These are phyloP conservation scores for Penicillium samsonianum DNA, from an alignment of 495 filamentous ascomycete species.

Conservation along the genomic window DNA sequence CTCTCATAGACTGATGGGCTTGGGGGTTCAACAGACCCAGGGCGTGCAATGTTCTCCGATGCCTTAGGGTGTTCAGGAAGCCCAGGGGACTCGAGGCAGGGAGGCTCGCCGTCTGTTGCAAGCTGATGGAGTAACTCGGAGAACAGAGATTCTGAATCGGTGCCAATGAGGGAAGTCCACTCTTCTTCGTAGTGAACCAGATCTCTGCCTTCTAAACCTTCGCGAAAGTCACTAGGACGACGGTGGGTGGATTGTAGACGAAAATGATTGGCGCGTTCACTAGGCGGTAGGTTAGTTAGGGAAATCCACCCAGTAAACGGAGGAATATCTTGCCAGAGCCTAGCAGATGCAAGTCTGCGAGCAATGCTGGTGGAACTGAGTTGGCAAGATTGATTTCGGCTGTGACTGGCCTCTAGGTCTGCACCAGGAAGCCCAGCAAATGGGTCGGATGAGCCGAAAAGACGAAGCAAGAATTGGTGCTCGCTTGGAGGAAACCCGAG, in stretches of 20 bases:
- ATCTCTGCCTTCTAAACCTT: neutral
- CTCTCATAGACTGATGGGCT: slow-evolving; percentile 2
- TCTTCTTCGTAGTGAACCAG: neutral
- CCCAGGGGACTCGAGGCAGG: neutral
- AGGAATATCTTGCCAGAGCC: neutral
- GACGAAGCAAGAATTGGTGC: neutral
- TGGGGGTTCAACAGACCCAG: neutral
- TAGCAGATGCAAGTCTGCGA: neutral
- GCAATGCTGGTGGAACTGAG: neutral
- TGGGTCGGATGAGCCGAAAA: slow-evolving; percentile 1
- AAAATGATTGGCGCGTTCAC: neutral
- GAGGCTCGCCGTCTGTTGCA: neutral
- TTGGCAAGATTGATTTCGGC: neutral
- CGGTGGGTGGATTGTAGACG: neutral
- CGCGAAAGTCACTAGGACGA: neutral
- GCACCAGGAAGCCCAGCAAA: slow-evolving; percentile 1
- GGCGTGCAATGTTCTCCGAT: neutral
- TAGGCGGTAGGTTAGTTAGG: neutral
- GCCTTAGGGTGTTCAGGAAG: too few relatives aligned
- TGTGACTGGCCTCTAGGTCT: neutral
- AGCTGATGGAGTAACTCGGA: neutral
- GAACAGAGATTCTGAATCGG: neutral
- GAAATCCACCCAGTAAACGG: neutral
- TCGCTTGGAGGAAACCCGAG: slow-evolving; percentile 3
- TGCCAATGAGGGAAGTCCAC: slow-evolving; percentile 3